Evolutionary conservation across 1,284 basidiomycete genomes (phyloP), one percentile per base, ranked within the genome.

Genomic region (Stygiomarasmius scandens): DNA sequence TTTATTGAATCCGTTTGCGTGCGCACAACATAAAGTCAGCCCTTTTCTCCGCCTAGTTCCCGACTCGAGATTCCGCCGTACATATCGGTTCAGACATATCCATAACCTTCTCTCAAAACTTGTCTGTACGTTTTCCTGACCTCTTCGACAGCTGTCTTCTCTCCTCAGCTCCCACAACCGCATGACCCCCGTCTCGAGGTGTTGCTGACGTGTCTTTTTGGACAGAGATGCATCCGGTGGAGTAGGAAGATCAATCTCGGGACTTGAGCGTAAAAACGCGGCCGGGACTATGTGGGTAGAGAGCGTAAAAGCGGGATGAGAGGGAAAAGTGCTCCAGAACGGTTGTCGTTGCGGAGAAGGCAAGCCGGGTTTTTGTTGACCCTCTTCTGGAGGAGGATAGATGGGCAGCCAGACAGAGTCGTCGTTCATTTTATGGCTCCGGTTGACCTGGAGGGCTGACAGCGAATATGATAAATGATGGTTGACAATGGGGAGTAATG

Each of bases 1-100:
- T 71, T 94, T 94, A 61, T 85, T 84, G 64, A 95, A 86, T 8
- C 93, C 92, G 69, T 90, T 94, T 1, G 90, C 92, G 66, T 94
- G 92, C 8, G 83, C 82, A 46, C 90, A 73, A 59, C 95, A 80
- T 36, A 95, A 73, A 0, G 90, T 93, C 41, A 90, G 45, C 0
- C 86, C 83, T 1, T 63, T 61, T 38, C 12, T 29, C 24, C 47
- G 66, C 19, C 61, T 52, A 29, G 55, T 54, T 27, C 64, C 63
- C n/a, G 58, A 66, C 22, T 41, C 22, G 43, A 45, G 27, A n/a
- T 11, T 29, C 19, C 2, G 2, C 58, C 72, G 72, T 32, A 77
- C 77, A 66, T 84, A 87, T 38, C 85, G 79, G 66, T 87, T 87
- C 23, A 81, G 67, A 56, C 74, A 79, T 56, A 80, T 84, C 80